Percentiles rank a stretch among this genome's conserved stretches.
Conservation (phyloP, 1,284 basidiomycete species). For the Naganishia liquefaciens region DNA sequence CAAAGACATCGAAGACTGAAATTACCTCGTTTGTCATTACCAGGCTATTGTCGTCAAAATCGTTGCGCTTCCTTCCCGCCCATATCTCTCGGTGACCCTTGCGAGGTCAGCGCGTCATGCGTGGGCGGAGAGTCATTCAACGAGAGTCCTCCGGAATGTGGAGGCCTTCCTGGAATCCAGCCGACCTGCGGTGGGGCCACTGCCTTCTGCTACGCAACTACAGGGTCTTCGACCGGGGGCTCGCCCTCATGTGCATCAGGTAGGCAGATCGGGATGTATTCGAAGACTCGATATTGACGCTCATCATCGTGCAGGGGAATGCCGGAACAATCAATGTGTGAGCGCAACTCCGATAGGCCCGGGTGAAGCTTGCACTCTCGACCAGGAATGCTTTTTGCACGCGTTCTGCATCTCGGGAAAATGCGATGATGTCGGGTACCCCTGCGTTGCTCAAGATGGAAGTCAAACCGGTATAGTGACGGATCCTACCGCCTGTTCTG, state of each 20-base stretch:
- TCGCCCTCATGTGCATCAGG: conserved; percentile 14
- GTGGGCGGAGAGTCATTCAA: neutral
- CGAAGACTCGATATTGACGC: too few species aligned
- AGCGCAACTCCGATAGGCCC: too few species aligned
- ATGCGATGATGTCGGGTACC: neutral
- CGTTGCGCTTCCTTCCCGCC: neutral
- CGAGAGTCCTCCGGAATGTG: neutral
- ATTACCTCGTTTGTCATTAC: too few species aligned
- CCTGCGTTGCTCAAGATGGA: neutral
- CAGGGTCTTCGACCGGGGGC: neutral
- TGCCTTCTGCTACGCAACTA: neutral
- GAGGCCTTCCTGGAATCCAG: neutral
- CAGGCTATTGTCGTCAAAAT: neutral
- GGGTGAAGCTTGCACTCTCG: too few species aligned
- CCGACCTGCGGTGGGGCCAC: neutral
- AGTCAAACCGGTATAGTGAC: neutral
- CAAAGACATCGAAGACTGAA: too few species aligned
- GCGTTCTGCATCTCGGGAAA: neutral
- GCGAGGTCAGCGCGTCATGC: neutral
- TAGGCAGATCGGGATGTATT: neutral
- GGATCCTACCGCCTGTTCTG: neutral
- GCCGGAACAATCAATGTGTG: too few species aligned
- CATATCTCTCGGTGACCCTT: neutral
- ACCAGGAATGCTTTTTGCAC: too few species aligned
- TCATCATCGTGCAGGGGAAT: too few species aligned